Percentiles rank a stretch among this genome's conserved stretches.
Evolutionary conservation across 768 basidiomycete species (phyloP).

Genomic region (Porpolomopsis calyptriformis): DNA sequence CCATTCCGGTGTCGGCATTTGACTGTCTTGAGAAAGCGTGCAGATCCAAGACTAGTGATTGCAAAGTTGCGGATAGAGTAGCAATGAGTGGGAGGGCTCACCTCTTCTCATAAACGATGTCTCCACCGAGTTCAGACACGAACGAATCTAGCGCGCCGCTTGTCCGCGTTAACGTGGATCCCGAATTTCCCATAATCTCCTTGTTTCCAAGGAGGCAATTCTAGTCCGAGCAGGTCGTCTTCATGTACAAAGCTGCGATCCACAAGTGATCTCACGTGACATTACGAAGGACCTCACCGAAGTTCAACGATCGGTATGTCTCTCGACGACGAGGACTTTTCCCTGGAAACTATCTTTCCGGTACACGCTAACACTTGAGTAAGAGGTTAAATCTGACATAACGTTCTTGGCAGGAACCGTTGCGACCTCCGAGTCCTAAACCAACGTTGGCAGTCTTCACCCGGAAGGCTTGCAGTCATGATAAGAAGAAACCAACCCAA

Average conservation of each 20-base stretch:
- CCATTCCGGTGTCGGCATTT: slow-evolving; percentile 79
- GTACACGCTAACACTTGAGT: slow-evolving; percentile 25
- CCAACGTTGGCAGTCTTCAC: slow-evolving; percentile 43
- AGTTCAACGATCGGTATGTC: slow-evolving; percentile 1
- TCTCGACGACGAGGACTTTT: slow-evolving; percentile 24
- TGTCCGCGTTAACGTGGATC: slow-evolving; percentile 58
- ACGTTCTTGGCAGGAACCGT: slow-evolving; percentile 40
- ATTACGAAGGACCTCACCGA: slow-evolving; percentile 5
- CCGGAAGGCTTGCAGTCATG: slow-evolving; percentile 21
- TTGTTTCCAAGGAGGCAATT: too few species aligned
- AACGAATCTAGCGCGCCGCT: slow-evolving; percentile 83
- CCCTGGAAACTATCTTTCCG: slow-evolving; percentile 39
- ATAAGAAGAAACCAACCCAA: not conserved
- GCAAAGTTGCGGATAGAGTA: slow-evolving; percentile 1
- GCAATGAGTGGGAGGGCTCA: slow-evolving; percentile 21
- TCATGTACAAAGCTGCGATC: not conserved
- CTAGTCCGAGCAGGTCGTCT: too few species aligned
- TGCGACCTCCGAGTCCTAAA: slow-evolving; percentile 57
- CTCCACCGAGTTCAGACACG: slow-evolving; percentile 77
- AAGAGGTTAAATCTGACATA: slow-evolving; percentile 6
- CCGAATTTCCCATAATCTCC: slow-evolving; percentile 71
- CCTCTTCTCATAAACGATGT: slow-evolving; percentile 91
- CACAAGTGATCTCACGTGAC: not conserved
- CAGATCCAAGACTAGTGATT: slow-evolving; percentile 46
- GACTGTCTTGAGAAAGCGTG: slow-evolving; percentile 77